Evolutionary conservation across 1,139 yeast species (phyloP).

Genomic region (Kodamaea sp.): DNA sequence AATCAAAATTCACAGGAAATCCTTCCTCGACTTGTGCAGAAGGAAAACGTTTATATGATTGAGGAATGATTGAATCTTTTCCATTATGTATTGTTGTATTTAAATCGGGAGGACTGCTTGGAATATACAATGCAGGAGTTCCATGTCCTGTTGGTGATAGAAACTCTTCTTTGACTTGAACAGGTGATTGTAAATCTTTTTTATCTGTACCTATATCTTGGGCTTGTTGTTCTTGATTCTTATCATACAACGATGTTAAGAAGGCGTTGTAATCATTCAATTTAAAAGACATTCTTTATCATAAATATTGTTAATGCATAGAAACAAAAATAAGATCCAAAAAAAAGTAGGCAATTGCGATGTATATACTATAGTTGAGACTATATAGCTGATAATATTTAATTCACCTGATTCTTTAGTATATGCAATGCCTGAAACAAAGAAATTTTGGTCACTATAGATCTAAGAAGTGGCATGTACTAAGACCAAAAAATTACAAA

Average conservation of each 20-base stretch:
- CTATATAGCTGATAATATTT: too few species aligned
- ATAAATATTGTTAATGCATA: background rate
- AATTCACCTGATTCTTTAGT: too few species aligned
- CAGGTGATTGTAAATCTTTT: conserved; percentile 4
- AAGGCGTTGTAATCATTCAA: conserved; percentile 33
- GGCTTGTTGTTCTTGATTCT: conserved; percentile 10
- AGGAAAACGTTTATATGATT: background rate
- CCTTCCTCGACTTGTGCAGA: conserved; percentile 3
- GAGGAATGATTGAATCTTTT: conserved; percentile 2
- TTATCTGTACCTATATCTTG: conserved; percentile 3
- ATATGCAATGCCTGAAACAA: too few species aligned
- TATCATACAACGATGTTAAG: conserved; percentile 27
- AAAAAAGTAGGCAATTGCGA: too few species aligned
- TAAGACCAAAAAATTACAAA: too few species aligned
- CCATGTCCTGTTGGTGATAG: background rate
- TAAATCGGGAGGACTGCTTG: conserved; percentile 3
- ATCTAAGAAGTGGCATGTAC: too few species aligned
- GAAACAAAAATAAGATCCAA: too few species aligned
- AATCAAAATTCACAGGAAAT: conserved; percentile 32
- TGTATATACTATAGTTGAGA: too few species aligned
- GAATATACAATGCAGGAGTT: too few species aligned
- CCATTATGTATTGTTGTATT: conserved; percentile 1
- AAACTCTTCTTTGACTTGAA: background rate
- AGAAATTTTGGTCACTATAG: too few species aligned
- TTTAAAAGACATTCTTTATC: conserved; percentile 25